phyloP scores from a whole-genome alignment of 139 green algal species.

The Zygnema circumcarinatum region DNA sequence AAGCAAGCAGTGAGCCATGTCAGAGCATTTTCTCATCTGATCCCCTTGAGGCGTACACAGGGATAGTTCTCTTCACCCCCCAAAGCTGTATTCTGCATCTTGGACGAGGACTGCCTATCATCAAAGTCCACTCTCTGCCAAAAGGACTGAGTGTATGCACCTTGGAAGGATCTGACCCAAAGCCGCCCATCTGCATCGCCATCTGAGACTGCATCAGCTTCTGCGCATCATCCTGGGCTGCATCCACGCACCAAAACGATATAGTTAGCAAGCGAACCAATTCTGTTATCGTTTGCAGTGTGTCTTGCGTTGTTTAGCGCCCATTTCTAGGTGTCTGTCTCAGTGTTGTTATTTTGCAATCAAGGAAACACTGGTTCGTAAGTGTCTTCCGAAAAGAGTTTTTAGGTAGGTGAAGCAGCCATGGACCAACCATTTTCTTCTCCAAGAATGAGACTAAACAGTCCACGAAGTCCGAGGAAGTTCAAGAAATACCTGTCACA shows the following conservation, averaged over 20 bases:
- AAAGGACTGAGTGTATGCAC: too few species aligned
- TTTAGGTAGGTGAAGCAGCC: too few species aligned
- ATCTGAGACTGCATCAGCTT: constrained; percentile 36
- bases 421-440: constrained; percentile 55
- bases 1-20: background rate
- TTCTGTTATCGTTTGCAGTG: background rate
- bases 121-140: too few species aligned
- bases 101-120: too few species aligned
- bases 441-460: constrained; percentile 65
- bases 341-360: background rate
- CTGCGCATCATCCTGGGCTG: constrained; percentile 56
- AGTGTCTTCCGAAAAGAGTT: too few species aligned
- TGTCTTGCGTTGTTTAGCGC: background rate
- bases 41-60: constrained; percentile 16
- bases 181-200: constrained; percentile 34
- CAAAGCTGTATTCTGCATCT: too few species aligned
- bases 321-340: background rate
- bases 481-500: constrained; percentile 69
- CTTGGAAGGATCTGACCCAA: constrained; percentile 27
- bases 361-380: too few species aligned
- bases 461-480: constrained; percentile 64
- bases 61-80: constrained; percentile 8
- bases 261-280: constrained; percentile 23
- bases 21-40: constrained; percentile 5
- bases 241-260: constrained; percentile 33